Evolutionary conservation across 2,329 filamentous ascomycete species (phyloP).

Genomic region (Claviceps citrina): DNA sequence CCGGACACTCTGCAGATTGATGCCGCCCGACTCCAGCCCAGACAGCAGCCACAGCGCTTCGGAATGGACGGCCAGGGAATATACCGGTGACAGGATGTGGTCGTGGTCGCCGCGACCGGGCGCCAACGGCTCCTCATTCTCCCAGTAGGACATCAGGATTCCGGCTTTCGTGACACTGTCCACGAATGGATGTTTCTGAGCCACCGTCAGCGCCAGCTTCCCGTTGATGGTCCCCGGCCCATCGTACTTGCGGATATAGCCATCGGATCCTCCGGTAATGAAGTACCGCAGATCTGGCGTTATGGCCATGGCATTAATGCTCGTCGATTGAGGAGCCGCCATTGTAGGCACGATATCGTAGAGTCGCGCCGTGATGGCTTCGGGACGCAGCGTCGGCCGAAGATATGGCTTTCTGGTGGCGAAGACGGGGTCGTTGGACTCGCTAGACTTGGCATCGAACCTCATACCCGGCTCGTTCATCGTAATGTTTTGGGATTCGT

Average conservation of each 20-base stretch:
- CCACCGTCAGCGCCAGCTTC: conserved; percentile 83
- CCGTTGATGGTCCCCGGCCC: conserved; percentile 90
- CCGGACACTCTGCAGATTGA: conserved; percentile 83
- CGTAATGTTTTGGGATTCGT: conserved; percentile 13
- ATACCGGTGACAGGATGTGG: conserved; percentile 67
- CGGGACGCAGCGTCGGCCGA: conserved; percentile 53
- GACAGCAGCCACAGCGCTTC: conserved; percentile 84
- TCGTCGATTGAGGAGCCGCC: conserved; percentile 87
- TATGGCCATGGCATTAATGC: conserved; percentile 80
- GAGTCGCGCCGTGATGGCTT: conserved; percentile 60
- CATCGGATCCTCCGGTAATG: conserved; percentile 84
- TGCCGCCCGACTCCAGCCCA: conserved; percentile 76
- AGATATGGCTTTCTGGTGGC: conserved; percentile 7
- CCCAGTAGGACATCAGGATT: conserved; percentile 92
- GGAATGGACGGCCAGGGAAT: conserved; percentile 82
- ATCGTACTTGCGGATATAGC: conserved; percentile 94
- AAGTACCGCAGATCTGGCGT: conserved; percentile 93
- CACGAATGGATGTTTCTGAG: conserved; percentile 90
- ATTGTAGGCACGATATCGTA: conserved; percentile 98
- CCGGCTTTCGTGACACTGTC: conserved; percentile 94
- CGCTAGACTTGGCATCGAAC: conserved; percentile 8
- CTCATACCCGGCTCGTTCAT: conserved; percentile 4
- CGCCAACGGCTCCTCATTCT: conserved; percentile 66
- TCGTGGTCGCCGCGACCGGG: conserved; percentile 37
- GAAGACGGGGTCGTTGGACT: conserved; percentile 16